phyloP scores from a whole-genome alignment of 805 yeast species.

The Metschnikowia proteae region DNA sequence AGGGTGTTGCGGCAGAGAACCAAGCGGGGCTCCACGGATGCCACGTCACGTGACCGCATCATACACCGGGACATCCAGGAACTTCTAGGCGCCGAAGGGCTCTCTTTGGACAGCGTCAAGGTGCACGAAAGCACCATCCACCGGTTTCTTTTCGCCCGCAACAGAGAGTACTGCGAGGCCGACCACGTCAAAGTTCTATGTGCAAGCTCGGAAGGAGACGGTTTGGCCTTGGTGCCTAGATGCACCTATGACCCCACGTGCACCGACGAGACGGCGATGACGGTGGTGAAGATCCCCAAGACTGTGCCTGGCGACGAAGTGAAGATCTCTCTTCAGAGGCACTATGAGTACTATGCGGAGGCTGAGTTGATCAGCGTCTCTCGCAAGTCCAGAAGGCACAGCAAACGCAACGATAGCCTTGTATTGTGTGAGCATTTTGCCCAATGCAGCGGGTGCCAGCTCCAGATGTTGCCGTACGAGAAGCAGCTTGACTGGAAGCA shows the following conservation, averaged over 20 bases:
- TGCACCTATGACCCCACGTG: slow-evolving; percentile 13
- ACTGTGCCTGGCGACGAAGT: slow-evolving; percentile 39
- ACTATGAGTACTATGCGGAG: slow-evolving; percentile 31
- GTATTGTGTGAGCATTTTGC: slow-evolving; percentile 34
- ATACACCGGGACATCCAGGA: slow-evolving; percentile 24
- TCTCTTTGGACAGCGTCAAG: slow-evolving; percentile 16
- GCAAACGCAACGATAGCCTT: slow-evolving; percentile 24
- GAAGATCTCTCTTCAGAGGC: slow-evolving; percentile 25
- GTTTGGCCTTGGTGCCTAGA: slow-evolving; percentile 31
- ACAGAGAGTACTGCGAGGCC: slow-evolving; percentile 11
- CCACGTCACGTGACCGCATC: slow-evolving; percentile 25
- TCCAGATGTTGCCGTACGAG: slow-evolving; percentile 39
- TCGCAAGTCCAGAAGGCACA: slow-evolving; percentile 4
- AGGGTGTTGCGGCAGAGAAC: slow-evolving; percentile 17
- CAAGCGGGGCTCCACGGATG: slow-evolving; percentile 31
- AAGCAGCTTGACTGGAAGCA: slow-evolving; percentile 36
- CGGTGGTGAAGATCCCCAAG: slow-evolving; percentile 35
- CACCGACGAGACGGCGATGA: slow-evolving; percentile 6
- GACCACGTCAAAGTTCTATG: slow-evolving; percentile 22
- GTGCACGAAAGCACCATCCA: slow-evolving; percentile 23
- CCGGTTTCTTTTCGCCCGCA: slow-evolving; percentile 21
- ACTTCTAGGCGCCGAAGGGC: slow-evolving; percentile 12
- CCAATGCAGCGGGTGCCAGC: slow-evolving; percentile 40
- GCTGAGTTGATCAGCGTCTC: slow-evolving; percentile 22
- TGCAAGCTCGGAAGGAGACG: slow-evolving; percentile 35